Conservation (phyloP, 345 rosid species). For the Acer negundo region DNA sequence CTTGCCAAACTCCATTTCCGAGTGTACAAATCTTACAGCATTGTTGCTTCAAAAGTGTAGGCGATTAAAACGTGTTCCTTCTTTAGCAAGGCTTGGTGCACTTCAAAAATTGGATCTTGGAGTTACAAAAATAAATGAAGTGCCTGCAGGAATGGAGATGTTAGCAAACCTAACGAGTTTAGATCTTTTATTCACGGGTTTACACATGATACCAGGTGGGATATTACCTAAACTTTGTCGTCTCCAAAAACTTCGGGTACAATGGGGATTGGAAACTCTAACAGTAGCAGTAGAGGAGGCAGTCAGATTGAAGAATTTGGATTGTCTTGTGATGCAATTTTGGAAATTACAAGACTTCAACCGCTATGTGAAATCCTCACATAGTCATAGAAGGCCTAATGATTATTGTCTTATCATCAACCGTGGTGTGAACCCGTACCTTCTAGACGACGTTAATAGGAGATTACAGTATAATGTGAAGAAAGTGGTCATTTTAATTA, state of each 20-base stretch:
- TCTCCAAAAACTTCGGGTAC: not conserved
- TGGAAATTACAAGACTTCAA: not conserved
- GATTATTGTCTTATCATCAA: not conserved
- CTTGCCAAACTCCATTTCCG: conserved; percentile 14
- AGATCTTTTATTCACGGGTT: not conserved
- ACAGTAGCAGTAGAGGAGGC: conserved; percentile 9
- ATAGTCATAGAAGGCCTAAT: not conserved
- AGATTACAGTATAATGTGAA: not conserved
- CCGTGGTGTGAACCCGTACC: too few relatives aligned
- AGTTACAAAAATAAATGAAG: not conserved
- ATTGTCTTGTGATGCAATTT: not conserved
- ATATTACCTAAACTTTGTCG: conserved; percentile 4
- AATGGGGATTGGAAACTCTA: not conserved
- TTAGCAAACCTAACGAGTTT: conserved; percentile 20
- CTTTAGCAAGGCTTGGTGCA: not conserved
- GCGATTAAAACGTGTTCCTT: not conserved
- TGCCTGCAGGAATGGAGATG: not conserved
- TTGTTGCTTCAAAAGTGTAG: not conserved
- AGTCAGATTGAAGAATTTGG: conserved; percentile 8
- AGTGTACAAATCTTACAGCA: not conserved
- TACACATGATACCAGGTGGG: conserved; percentile 10
- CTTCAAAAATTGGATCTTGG: not conserved
- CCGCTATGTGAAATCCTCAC: not conserved
- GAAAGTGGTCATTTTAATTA: not conserved
- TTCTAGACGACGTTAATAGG: too few relatives aligned